Percentiles rank a stretch among this genome's conserved stretches.
These are phyloP conservation scores for Candida fluviatilis DNA, from an alignment of 805 yeast species.

Conservation along the genomic window DNA sequence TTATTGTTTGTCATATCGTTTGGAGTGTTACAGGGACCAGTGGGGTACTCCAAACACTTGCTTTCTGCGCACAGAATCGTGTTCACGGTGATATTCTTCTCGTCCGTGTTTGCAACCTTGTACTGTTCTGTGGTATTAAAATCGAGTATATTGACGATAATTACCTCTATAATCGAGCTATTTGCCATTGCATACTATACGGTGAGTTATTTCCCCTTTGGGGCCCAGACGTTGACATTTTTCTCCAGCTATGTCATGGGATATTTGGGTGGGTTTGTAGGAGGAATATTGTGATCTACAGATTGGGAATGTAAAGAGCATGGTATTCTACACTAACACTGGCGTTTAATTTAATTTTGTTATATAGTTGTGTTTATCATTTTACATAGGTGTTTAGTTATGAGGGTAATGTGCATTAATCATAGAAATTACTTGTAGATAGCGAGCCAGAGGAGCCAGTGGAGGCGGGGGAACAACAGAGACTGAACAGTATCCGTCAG, in stretches of 20 bases:
- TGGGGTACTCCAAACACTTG: slow-evolving; percentile 71
- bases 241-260: slow-evolving; percentile 42
- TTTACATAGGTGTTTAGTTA: no score
- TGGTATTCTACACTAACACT: no score
- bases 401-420: no score
- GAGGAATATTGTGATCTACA: slow-evolving; percentile 23
- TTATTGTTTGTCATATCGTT: slow-evolving; percentile 81
- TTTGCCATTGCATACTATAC: slow-evolving; percentile 88
- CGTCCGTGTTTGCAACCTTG: slow-evolving; percentile 74
- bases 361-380: no score
- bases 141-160: slow-evolving; percentile 69
- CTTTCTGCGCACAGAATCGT: slow-evolving; percentile 71
- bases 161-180: slow-evolving; percentile 72
- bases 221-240: slow-evolving; percentile 68
- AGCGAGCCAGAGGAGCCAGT: no score
- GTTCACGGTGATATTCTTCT: slow-evolving; percentile 75
- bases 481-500: no score
- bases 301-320: neutral
- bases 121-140: slow-evolving; percentile 67
- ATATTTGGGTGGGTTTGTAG: slow-evolving; percentile 44
- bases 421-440: no score
- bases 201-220: slow-evolving; percentile 92
- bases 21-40: slow-evolving; percentile 90
- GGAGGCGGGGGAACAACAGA: no score
- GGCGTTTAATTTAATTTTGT: no score